Base-by-base conservation (phyloP, 1,284 basidiomycete species). In the Melampsora larici-populina region DNA sequence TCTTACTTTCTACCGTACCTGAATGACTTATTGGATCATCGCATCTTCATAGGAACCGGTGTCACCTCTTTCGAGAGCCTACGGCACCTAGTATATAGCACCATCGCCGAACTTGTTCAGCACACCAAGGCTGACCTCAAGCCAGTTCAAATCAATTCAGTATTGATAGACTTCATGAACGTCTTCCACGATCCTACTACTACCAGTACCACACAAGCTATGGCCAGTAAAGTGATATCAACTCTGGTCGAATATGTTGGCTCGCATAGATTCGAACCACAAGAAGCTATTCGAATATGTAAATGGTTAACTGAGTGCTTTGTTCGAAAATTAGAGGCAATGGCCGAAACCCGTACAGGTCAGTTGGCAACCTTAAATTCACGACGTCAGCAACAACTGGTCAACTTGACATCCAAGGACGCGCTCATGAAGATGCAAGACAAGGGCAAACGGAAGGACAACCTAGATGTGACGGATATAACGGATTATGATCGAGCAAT, bases 141-240 rank as follows among this genome's bases (percentile, higher is more conserved):
- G 1, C 86, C 91, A 6, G 85, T 88, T 21, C 95, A 98, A 83
- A 87, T 99, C 31, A 87, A 89, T 18, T 89, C 89, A 11, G 89
- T 97, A 79, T 90, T 96, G 40, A 89, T 92, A 81, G 89, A 93
- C 79, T 97, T 94, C 83, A 91, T 93, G 6, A 90, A 90, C 76
- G 90, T 94, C 81, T 88, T 98, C 66, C 96, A 98, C 85, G 95
- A 98, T 82, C 88, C 93, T 1, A 90, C 91, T 17, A 88, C 96
- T 70, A 88, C 89, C 15, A 90, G 89, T 79, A 90, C 89, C 75
- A 89, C 96, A 51, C 94, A 98, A 83, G 92, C 92, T 18, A 89
- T 98, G 85, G 94, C 93, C 80, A 91, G 92, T 79, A 99, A 98
- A 85, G 90, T 97, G 84, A 90, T 98, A 81, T 92, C 94, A 82